phyloP scores from a whole-genome alignment of 192 early-diverging fungal genomes.

The Backusella sp. region DNA sequence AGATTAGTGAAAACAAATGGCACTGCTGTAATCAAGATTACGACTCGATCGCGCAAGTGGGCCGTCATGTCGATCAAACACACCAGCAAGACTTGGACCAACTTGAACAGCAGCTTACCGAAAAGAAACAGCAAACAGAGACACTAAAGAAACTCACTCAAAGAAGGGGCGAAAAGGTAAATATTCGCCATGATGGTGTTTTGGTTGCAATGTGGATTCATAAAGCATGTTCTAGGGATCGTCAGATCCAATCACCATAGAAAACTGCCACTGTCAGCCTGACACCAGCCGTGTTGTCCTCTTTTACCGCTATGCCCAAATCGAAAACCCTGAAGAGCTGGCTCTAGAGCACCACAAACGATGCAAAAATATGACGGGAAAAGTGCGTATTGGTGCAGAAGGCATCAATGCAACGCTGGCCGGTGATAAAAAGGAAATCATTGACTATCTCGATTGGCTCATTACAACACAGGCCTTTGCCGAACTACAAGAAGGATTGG shows the following conservation, averaged over 20 bases:
- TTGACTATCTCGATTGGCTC: conserved; percentile 47
- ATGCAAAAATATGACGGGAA: conserved; percentile 41
- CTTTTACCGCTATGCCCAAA: conserved; percentile 45
- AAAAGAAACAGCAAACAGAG: not conserved
- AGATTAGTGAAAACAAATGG: not conserved
- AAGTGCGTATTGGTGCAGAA: conserved; percentile 54
- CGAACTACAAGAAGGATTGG: not conserved
- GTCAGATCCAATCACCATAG: conserved; percentile 43
- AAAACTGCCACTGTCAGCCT: conserved; percentile 38
- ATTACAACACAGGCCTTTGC: conserved; percentile 15
- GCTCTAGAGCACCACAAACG: conserved; percentile 40
- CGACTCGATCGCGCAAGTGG: not conserved
- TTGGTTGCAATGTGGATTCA: not conserved
- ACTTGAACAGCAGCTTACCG: not conserved
- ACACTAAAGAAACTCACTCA: not conserved
- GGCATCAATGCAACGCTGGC: conserved; percentile 69
- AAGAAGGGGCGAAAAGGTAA: conserved; percentile 26
- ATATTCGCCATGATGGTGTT: not conserved
- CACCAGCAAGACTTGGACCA: not conserved
- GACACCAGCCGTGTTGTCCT: conserved; percentile 42
- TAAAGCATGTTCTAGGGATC: conserved; percentile 20
- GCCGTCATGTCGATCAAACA: not conserved
- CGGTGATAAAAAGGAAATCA: conserved; percentile 40
- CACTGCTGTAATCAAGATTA: not conserved
- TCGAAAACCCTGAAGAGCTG: conserved; percentile 34